A percentile compares a stretch with the other conserved stretches of the same genome.
These are phyloP conservation scores for Xylaria telfairii DNA, from an alignment of 495 filamentous ascomycete species.

Conservation along the genomic window DNA sequence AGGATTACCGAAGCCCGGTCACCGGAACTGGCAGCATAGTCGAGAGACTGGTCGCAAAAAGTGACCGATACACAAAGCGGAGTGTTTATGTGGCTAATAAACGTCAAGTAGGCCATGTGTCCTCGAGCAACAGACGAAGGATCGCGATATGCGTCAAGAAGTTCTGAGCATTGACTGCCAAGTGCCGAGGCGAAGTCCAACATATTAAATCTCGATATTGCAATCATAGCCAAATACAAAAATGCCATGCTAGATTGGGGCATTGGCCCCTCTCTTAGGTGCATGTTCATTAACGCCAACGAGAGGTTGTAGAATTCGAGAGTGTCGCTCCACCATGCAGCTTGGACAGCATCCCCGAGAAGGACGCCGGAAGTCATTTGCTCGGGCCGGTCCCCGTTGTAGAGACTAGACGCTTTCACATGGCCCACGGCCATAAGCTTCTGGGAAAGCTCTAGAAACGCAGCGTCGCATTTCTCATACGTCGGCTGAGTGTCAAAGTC, in stretches of 20 bases:
- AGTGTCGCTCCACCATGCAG: slow-evolving; percentile 83
- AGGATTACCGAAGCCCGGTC: slow-evolving; percentile 79
- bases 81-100: slow-evolving; percentile 73
- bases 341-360: slow-evolving; percentile 75
- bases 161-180: slow-evolving; percentile 65
- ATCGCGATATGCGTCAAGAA: slow-evolving; percentile 72
- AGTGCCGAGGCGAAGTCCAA: slow-evolving; percentile 70
- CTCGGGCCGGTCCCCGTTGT: slow-evolving; percentile 57
- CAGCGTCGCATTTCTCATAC: slow-evolving; percentile 75
- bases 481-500: slow-evolving; percentile 67
- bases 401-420: slow-evolving; percentile 58
- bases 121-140: slow-evolving; percentile 73
- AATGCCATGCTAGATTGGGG: slow-evolving; percentile 79
- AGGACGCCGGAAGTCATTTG: slow-evolving; percentile 74
- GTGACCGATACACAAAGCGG: slow-evolving; percentile 65
- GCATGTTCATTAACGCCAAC: slow-evolving; percentile 72
- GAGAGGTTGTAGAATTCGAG: slow-evolving; percentile 78
- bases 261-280: slow-evolving; percentile 69
- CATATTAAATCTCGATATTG: slow-evolving; percentile 74
- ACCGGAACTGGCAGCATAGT: slow-evolving; percentile 71
- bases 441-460: slow-evolving; percentile 66
- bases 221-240: slow-evolving; percentile 75
- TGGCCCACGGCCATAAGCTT: slow-evolving; percentile 66
- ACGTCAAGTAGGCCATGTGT: slow-evolving; percentile 73
- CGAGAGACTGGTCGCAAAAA: slow-evolving; percentile 70